Percentiles rank a stretch among this genome's conserved stretches.
Conservation (phyloP, 148 eudicot species). For the Talinum fruticosum region DNA sequence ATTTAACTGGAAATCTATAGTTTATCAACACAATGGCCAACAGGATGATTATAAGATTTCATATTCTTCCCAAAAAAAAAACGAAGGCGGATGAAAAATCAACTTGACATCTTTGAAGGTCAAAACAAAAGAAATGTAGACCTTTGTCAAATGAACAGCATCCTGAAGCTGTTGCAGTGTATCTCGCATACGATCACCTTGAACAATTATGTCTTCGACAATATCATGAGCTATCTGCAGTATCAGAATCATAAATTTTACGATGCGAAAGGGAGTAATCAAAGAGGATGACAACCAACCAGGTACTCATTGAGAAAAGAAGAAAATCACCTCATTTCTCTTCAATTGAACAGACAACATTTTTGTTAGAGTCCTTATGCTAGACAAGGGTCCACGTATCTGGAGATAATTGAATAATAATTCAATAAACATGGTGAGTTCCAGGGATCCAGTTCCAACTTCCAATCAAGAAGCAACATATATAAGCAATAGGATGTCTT, state of each 20-base stretch:
- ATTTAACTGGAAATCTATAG: too few relatives aligned
- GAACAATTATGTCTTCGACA: slow-evolving; percentile 74
- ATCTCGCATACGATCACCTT: slow-evolving; percentile 75
- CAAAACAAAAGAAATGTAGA: slow-evolving; percentile 15
- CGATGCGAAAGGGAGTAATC: background rate
- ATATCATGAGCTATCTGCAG: slow-evolving; percentile 81
- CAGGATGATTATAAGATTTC: too few relatives aligned
- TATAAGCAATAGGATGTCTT: slow-evolving; percentile 31
- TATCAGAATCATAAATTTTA: slow-evolving; percentile 7
- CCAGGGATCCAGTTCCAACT: background rate
- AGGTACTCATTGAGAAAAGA: background rate
- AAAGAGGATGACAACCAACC: background rate
- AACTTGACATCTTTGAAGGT: background rate
- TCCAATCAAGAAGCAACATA: slow-evolving; percentile 2
- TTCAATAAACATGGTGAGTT: slow-evolving; percentile 22
- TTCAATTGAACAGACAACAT: slow-evolving; percentile 67
- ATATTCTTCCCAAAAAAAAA: too few relatives aligned
- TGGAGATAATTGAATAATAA: slow-evolving; percentile 36
- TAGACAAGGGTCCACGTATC: slow-evolving; percentile 93
- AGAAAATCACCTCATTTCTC: slow-evolving; percentile 68
- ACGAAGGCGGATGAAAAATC: background rate
- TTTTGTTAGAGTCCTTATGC: slow-evolving; percentile 72
- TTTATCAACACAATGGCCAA: too few relatives aligned
- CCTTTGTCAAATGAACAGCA: slow-evolving; percentile 95
- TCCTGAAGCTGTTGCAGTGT: slow-evolving; percentile 90